These are phyloP conservation scores for Raphanus sativus DNA, from an alignment of 345 rosid species.

Conservation along the genomic window DNA sequence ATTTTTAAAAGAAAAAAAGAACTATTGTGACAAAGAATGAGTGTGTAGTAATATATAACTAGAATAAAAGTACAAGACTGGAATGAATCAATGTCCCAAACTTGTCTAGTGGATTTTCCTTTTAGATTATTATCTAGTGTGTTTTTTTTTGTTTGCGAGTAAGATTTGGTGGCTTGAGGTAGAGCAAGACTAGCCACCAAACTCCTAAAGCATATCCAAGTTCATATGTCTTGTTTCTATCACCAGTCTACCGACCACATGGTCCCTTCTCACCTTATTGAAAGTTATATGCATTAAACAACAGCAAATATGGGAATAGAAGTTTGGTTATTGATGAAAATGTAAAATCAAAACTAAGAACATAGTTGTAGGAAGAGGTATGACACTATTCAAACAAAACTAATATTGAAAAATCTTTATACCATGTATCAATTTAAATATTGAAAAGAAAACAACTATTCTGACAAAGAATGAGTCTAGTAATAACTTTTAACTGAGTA, in stretches of 20 bases:
- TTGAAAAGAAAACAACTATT: not conserved
- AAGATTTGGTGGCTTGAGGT: not conserved
- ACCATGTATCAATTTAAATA: not conserved
- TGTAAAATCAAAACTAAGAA: not conserved
- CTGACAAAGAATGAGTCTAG: slow-evolving; percentile 17
- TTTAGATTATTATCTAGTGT: not conserved
- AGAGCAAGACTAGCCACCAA: slow-evolving; percentile 1
- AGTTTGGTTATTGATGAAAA: not conserved
- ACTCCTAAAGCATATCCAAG: slow-evolving; percentile 5
- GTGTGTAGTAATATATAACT: not conserved
- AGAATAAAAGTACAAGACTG: slow-evolving; percentile 14
- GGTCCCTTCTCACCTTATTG: not conserved
- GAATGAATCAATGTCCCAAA: not conserved
- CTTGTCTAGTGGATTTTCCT: not conserved
- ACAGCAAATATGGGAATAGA: not conserved
- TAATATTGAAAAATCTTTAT: not conserved
- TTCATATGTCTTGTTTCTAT: not conserved
- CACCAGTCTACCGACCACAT: slow-evolving; percentile 11
- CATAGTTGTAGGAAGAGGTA: not conserved
- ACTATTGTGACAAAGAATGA: slow-evolving; percentile 17
- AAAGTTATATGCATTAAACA: not conserved
- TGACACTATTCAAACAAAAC: slow-evolving; percentile 12
- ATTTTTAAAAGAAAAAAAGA: not conserved
- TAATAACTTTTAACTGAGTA: not conserved
- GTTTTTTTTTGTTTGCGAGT: not conserved